phyloP scores from a whole-genome alignment of 2,329 filamentous ascomycete species.

The Colletotrichum karsti region DNA sequence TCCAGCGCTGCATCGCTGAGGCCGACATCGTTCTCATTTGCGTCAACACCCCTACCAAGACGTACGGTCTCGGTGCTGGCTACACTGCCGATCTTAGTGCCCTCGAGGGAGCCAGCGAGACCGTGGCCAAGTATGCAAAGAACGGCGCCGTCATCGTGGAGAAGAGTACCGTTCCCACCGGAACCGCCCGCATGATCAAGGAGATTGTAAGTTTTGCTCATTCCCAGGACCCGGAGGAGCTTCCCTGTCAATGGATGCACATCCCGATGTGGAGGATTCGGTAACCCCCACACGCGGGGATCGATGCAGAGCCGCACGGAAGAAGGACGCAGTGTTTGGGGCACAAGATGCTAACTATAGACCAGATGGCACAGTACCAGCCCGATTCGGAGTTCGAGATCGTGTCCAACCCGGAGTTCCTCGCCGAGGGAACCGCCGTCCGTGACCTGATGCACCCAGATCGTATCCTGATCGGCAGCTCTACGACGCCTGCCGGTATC shows the following conservation, averaged over 20 bases:
- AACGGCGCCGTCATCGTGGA: conserved; percentile 79
- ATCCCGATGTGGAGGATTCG: neutral
- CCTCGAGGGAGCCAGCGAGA: conserved; percentile 74
- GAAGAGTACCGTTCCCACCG: conserved; percentile 82
- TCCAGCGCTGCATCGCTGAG: conserved; percentile 67
- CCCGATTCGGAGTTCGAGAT: conserved; percentile 76
- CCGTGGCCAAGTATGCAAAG: conserved; percentile 73
- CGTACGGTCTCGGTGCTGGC: conserved; percentile 73
- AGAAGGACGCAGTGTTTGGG: neutral
- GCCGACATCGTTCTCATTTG: conserved; percentile 80
- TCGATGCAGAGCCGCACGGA: neutral
- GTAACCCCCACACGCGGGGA: neutral
- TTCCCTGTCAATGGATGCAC: neutral
- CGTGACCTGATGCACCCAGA: conserved; percentile 76
- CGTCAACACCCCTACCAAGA: conserved; percentile 84
- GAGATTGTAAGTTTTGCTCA: conserved; percentile 63
- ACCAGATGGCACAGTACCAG: conserved; percentile 63
- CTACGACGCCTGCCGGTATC: conserved; percentile 65
- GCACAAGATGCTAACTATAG: neutral
- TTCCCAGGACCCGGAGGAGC: neutral
- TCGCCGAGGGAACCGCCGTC: conserved; percentile 81
- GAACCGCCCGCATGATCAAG: conserved; percentile 75
- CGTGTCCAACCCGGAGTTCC: conserved; percentile 83
- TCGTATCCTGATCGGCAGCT: conserved; percentile 78
- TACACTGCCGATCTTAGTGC: conserved; percentile 77